phyloP scores from a whole-genome alignment of 169 alveolate genomes.

The Eimeria tenella region DNA sequence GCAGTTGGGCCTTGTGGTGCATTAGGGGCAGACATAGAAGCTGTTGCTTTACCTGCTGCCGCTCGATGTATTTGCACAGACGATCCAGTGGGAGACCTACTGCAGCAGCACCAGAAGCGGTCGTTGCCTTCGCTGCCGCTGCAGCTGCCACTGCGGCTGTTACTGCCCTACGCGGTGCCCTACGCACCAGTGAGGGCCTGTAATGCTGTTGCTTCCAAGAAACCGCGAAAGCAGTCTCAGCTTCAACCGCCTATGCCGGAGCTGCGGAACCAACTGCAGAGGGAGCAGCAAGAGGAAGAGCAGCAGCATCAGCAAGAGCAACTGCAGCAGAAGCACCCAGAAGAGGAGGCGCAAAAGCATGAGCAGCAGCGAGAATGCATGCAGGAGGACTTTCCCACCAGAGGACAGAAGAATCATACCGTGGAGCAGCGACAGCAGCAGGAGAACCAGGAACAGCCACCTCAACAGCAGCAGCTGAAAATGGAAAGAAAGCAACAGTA shows the following conservation, averaged over 20 bases:
- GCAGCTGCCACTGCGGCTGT: conserved; percentile 18
- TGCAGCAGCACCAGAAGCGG: conserved; percentile 23
- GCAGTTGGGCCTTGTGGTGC: background rate
- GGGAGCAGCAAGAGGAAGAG: background rate
- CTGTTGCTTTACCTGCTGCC: background rate
- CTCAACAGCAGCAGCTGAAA: no score
- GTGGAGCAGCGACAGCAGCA: background rate
- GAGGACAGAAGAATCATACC: no score
- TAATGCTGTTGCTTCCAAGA: background rate
- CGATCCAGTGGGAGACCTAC: background rate
- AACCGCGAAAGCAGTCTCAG: background rate
- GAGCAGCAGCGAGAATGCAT: background rate
- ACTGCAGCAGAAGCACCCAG: background rate
- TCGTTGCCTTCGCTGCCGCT: conserved; percentile 38
- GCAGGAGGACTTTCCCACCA: background rate
- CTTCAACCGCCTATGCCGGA: background rate
- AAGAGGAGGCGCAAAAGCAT: background rate
- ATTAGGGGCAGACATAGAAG: background rate
- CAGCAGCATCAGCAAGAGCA: background rate
- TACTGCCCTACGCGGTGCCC: background rate
- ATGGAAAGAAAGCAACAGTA: background rate
- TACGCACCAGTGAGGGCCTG: background rate
- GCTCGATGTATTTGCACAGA: conserved; percentile 31
- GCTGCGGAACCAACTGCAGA: background rate
- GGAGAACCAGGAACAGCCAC: no score